Conservation (phyloP, 1,284 basidiomycete species). For the Puccinia polysora region DNA sequence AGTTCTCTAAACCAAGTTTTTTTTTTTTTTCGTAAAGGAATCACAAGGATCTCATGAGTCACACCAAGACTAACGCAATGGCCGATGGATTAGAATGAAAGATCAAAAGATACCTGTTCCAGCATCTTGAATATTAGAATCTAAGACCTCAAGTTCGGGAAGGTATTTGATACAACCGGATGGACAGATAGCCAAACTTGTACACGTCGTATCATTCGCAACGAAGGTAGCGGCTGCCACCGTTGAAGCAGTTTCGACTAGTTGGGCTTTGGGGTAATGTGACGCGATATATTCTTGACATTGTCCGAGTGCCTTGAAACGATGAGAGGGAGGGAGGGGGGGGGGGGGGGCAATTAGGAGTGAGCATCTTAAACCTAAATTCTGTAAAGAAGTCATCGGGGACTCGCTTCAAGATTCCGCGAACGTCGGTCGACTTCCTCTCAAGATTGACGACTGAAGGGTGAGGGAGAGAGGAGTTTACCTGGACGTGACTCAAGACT, state of each 20-base stretch:
- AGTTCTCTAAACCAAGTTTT: neutral
- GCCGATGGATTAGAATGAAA: neutral
- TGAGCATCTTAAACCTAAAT: too few relatives aligned
- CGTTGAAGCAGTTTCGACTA: slow-evolving; percentile 16
- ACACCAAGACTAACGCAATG: neutral
- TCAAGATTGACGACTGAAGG: too few relatives aligned
- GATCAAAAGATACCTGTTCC: slow-evolving; percentile 19
- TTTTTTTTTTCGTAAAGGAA: neutral
- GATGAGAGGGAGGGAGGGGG: neutral
- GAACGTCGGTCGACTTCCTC: too few relatives aligned
- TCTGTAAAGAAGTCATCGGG: too few relatives aligned
- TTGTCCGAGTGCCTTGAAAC: slow-evolving; percentile 25
- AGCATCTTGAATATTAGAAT: slow-evolving; percentile 26
- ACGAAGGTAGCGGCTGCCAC: slow-evolving; percentile 18
- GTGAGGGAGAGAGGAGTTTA: too few relatives aligned
- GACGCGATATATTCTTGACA: slow-evolving; percentile 14
- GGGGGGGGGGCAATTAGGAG: too few relatives aligned
- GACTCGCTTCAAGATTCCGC: too few relatives aligned
- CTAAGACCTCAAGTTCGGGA: slow-evolving; percentile 17
- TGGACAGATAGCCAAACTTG: slow-evolving; percentile 28
- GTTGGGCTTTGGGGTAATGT: slow-evolving; percentile 23
- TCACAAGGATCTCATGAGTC: neutral
- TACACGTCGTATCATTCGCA: neutral
- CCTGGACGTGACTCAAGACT: too few relatives aligned
- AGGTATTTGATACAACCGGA: slow-evolving; percentile 1